phyloP scores from a whole-genome alignment of 2,329 filamentous ascomycete species.

The Monosporascus cannonballus region DNA sequence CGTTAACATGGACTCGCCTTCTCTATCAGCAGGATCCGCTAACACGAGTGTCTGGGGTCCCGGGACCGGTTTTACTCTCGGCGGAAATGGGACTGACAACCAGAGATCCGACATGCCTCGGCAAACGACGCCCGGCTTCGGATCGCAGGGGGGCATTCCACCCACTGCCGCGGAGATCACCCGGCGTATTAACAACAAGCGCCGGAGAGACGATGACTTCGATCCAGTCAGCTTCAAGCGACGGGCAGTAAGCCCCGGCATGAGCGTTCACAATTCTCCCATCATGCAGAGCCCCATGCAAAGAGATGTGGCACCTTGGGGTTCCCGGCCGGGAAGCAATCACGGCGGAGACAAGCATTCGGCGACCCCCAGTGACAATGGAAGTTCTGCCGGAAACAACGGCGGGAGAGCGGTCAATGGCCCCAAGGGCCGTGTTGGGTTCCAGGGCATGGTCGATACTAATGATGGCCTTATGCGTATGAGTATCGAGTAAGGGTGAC shows the following conservation, averaged over 20 bases:
- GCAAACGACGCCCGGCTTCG: conserved; percentile 23
- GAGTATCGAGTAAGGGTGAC: conserved; percentile 72
- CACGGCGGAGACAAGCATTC: conserved; percentile 42
- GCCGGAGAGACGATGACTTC: conserved; percentile 86
- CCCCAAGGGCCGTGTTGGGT: conserved; percentile 60
- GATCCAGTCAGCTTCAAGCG: conserved; percentile 86
- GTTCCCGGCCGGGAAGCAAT: conserved; percentile 61
- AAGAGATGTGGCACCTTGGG: conserved; percentile 64
- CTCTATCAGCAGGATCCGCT: conserved; percentile 30
- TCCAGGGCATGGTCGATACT: conserved; percentile 94
- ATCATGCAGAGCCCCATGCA: conserved; percentile 79
- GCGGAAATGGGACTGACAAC: conserved; percentile 21
- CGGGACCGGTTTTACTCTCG: conserved; percentile 27
- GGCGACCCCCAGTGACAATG: conserved; percentile 45
- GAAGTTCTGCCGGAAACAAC: conserved; percentile 29
- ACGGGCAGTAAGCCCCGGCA: conserved; percentile 82
- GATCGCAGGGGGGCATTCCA: conserved; percentile 31
- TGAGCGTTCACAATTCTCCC: conserved; percentile 87
- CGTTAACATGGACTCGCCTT: conserved; percentile 66
- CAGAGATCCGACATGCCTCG: conserved; percentile 32
- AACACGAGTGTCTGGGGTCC: conserved; percentile 24
- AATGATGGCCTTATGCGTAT: conserved; percentile 94
- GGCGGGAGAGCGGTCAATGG: conserved; percentile 40
- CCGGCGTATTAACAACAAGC: conserved; percentile 71
- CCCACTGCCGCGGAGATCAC: conserved; percentile 70